Evolutionary conservation across 768 basidiomycete species (phyloP), one percentile per base, ranked within the genome.

Genomic region (Suillus hirtellus): DNA sequence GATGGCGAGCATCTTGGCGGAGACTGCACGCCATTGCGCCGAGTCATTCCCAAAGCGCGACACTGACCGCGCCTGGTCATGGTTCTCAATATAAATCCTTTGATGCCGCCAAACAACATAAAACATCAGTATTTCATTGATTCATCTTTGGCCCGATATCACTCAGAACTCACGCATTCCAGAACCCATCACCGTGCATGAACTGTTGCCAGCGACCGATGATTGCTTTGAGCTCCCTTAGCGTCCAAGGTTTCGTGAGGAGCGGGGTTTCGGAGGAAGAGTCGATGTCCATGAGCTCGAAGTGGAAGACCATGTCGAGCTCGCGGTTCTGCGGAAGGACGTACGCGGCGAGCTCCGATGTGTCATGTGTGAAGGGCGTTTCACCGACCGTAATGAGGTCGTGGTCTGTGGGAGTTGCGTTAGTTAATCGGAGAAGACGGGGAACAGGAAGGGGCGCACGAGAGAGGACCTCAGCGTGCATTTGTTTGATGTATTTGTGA

Each of bases 51-150:
- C 86, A 68, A 86, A 88, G 46, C 89, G 83, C 9, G 89, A 86
- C 38, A 92, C 84, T 6, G 81, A 79, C 12, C 91, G 79, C 1
- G 84, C 75, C 49, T 86, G 83, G 72, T 91, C 89, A 71, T 90
- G 89, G 71, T 90, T 89, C 73, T 90, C 89, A 49, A 88, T 82
- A 73, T 81, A 89, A 8, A 83, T 73, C n/a, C 86, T 87, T 59
- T 24, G 46, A 64, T 34, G 56, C 43, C n/a, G 35, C 21, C 47
- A 61, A 31, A 34, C 21, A 38, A 60, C 59, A 60, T 38, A 38
- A 46, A 59, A 19, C 27, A 35, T 40, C 53, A 38, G 35, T 34
- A 31, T 60, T 42, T 10, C 27, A 31, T 31, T 31, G 31, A 31
- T 31, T 31, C 31, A 31, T 10, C 21, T 24, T 56, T 24, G 15